Conservation (phyloP, 1,284 basidiomycete species). For the Leucoagaricus sp. region DNA sequence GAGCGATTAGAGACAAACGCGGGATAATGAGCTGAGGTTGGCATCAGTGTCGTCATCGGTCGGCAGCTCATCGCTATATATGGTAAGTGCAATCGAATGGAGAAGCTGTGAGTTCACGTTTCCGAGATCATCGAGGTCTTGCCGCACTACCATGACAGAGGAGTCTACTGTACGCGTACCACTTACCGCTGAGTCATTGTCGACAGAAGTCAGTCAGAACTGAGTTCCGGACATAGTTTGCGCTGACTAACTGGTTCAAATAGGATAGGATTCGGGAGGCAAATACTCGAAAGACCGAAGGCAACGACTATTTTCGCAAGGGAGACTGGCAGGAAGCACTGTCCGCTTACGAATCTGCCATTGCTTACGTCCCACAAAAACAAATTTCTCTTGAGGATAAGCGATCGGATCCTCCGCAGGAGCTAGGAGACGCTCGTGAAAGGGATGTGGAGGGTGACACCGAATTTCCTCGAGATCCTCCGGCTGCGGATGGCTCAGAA, state of each 20-base stretch:
- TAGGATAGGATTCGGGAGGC: conserved; percentile 51
- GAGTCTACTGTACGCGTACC: neutral
- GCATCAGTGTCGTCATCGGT: conserved; percentile 2
- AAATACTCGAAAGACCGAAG: conserved; percentile 56
- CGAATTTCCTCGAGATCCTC: conserved; percentile 1
- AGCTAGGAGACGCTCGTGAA: neutral
- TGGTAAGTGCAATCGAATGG: neutral
- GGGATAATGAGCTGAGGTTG: neutral
- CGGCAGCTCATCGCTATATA: neutral
- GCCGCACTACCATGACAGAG: conserved; percentile 1
- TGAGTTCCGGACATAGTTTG: neutral
- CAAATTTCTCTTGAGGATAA: conserved; percentile 14
- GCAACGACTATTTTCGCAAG: conserved; percentile 39
- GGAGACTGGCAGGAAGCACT: conserved; percentile 68
- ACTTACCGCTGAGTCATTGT: conserved; percentile 5
- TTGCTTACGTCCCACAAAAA: conserved; percentile 56
- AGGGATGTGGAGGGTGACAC: neutral
- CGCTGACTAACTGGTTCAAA: neutral
- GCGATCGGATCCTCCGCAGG: conserved; percentile 13
- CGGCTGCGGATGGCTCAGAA: neutral
- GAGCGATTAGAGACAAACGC: neutral
- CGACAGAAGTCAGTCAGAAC: conserved; percentile 8
- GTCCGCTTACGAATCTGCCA: conserved; percentile 57
- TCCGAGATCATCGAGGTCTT: neutral
- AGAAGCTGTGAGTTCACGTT: too few relatives aligned